Evolutionary conservation across 345 rosid species (phyloP).

Genomic region (Excoecaria cochinchinensis): DNA sequence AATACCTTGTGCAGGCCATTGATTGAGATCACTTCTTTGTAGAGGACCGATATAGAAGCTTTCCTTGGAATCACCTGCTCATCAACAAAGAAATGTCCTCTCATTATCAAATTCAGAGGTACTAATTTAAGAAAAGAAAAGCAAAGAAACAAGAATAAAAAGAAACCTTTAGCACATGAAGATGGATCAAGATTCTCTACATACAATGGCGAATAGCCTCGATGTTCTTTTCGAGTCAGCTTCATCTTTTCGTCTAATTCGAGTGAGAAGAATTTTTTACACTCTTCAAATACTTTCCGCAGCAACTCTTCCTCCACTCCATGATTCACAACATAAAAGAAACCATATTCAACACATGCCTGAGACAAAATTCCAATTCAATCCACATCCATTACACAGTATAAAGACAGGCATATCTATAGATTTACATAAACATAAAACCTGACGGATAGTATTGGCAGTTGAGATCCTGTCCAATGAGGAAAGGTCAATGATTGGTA

Average conservation of each 20-base stretch:
- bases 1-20: slow-evolving; percentile 71
- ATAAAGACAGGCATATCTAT: too few species aligned
- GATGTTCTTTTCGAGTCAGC: slow-evolving; percentile 34
- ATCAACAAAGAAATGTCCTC: neutral
- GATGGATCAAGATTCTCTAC: slow-evolving; percentile 48
- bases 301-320: slow-evolving; percentile 42
- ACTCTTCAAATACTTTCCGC: slow-evolving; percentile 41
- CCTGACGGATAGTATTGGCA: slow-evolving; percentile 22
- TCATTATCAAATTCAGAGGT: neutral
- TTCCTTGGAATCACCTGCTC: slow-evolving; percentile 71
- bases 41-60: slow-evolving; percentile 62
- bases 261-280: slow-evolving; percentile 59
- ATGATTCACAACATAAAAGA: slow-evolving; percentile 82
- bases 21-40: slow-evolving; percentile 35
- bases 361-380: too few species aligned
- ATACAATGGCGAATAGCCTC: slow-evolving; percentile 65
- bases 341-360: slow-evolving; percentile 47
- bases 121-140: too few species aligned
- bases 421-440: neutral
- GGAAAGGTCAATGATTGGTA: slow-evolving; percentile 23
- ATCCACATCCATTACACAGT: too few species aligned
- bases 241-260: slow-evolving; percentile 56
- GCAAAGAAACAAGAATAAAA: neutral
- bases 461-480: slow-evolving; percentile 6
- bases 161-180: slow-evolving; percentile 34